A percentile compares a stretch with the other conserved stretches of the same genome.
phyloP scores from a whole-genome alignment of 257 asterid genomes.

The Capsicum pubescens region DNA sequence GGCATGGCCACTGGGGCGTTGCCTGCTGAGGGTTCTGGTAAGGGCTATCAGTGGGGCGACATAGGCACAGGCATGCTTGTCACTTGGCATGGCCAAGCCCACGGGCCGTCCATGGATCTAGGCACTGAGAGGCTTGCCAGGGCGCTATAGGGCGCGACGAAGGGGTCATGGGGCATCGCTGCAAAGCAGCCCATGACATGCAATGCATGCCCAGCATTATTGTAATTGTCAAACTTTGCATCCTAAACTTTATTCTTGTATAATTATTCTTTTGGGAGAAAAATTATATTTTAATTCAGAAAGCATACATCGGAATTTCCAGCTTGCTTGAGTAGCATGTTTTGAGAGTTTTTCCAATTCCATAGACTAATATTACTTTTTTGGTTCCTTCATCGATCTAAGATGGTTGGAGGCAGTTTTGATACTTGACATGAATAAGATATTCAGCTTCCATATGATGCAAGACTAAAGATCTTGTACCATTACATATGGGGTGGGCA shows the following conservation, averaged over 20 bases:
- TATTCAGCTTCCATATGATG: conserved; percentile 14
- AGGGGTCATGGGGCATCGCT: background rate
- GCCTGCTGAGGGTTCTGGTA: background rate
- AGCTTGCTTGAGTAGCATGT: conserved; percentile 5
- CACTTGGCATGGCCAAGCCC: background rate
- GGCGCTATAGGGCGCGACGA: too few relatives aligned
- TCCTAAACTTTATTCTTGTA: background rate
- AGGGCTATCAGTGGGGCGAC: background rate
- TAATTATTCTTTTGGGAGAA: conserved; percentile 2
- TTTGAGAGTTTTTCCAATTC: background rate
- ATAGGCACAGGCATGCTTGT: background rate
- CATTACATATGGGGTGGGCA: background rate
- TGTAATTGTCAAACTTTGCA: background rate
- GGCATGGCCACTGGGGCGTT: background rate
- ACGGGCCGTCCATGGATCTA: background rate
- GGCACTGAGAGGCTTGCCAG: too few relatives aligned
- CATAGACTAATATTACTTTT: background rate
- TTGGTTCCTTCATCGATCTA: background rate
- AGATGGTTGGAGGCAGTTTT: background rate
- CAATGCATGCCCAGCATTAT: background rate
- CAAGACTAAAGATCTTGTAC: conserved; percentile 7
- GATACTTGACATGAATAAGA: background rate
- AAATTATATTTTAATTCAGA: background rate
- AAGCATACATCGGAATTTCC: background rate
- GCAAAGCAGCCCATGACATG: background rate